Base-by-base conservation (phyloP, 352 stramenopile species). In the Phytophthora hybrid region DNA sequence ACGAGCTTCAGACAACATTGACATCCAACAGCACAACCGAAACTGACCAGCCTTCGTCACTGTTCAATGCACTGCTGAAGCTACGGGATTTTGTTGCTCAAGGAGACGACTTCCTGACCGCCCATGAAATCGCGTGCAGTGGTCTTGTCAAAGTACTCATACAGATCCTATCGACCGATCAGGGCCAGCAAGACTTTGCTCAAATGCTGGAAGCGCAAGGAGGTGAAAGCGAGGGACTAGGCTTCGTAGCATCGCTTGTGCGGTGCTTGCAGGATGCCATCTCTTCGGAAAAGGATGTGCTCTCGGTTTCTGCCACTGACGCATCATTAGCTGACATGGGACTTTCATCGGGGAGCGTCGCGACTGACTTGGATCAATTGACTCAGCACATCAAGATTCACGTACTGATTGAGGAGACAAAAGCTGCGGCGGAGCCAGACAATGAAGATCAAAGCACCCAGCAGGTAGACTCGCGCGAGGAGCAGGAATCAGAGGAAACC, bases 341-440 rank as follows among this genome's bases (percentile, higher is more conserved):
- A 1, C 73, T 81, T 61, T 74, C 70, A 23, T 76, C 77, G 54
- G 74, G 67, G 54, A 84, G 72, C 54, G 70, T 90, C 6, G 63
- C 73, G 16, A 81, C 59, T 26, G 88, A 92, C 46, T 73, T 94
- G 59, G 84, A 93, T 16, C 80, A 88, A 51, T 68, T 94, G 16
- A 83, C 78, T 0, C 85, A 93, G 70, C 88, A 94, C 41, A 83
- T 94, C 54, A 94, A 94, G 63, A 79, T 94, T 4, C 78, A 81
- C 18, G 82, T 94, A 21, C 62, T 85, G 46, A 84, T 93, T 69
- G 85, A 92, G 23, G 81, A 91, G 51, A 39, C 32, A 7, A 73
- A 85, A 41, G 21, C 58, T 57, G 34, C 47, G 9, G 34, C 55
- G 23, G 69, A 77, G 57, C 52, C 37, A 32, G 70, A 75, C 59